A percentile compares a stretch with the other conserved stretches of the same genome.
phyloP scores from a whole-genome alignment of 2,329 filamentous ascomycete species.

The Xylariaceae sp. region DNA sequence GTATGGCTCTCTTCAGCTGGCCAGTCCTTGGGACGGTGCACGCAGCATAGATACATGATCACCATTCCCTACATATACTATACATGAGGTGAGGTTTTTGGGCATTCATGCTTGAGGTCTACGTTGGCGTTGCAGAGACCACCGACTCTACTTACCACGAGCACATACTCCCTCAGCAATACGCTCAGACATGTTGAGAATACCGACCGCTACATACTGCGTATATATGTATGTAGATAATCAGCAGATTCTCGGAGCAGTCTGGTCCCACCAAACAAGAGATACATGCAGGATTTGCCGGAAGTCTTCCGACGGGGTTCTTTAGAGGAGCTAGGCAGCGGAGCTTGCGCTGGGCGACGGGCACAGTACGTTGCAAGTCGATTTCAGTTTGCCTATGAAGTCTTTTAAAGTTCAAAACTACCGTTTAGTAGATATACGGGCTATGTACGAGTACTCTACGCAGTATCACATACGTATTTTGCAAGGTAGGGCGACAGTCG shows the following conservation, averaged over 20 bases:
- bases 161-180: constrained; percentile 1
- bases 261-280: constrained; percentile 19
- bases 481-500: neutral
- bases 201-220: constrained; percentile 1
- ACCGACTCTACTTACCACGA: constrained; percentile 2
- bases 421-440: neutral
- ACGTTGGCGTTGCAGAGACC: neutral
- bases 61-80: constrained; percentile 11
- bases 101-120: constrained; percentile 10
- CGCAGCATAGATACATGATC: constrained; percentile 1
- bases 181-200: constrained; percentile 1
- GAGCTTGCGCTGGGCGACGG: constrained; percentile 6
- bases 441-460: no score
- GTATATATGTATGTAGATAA: constrained; percentile 12
- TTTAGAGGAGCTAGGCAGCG: constrained; percentile 14
- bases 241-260: constrained; percentile 12
- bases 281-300: constrained; percentile 5
- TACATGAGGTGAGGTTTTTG: constrained; percentile 13
- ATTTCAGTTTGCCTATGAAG: constrained; percentile 1
- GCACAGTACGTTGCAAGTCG: neutral
- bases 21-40: constrained; percentile 15
- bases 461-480: neutral
- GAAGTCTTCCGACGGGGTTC: constrained; percentile 13
- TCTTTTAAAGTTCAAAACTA: neutral
- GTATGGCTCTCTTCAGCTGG: neutral